phyloP scores from a whole-genome alignment of 2,329 filamentous ascomycete genomes.

The Phyllosticta citriasiana region DNA sequence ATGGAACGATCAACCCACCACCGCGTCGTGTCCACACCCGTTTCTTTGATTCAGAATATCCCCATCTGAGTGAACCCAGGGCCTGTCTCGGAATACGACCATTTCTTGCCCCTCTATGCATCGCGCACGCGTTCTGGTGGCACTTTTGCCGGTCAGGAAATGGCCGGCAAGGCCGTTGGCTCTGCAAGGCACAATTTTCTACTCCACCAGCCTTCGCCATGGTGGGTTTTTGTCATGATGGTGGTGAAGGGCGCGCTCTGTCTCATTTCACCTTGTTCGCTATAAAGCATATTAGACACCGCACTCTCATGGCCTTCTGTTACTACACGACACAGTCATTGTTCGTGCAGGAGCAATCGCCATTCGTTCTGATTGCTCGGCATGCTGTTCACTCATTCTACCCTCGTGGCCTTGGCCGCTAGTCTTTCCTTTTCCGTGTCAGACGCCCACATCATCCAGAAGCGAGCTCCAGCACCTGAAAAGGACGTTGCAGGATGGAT shows the following conservation, averaged over 20 bases:
- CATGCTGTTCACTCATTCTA: slow-evolving; percentile 25
- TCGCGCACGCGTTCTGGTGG: slow-evolving; percentile 9
- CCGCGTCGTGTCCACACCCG: background rate
- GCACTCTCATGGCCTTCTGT: background rate
- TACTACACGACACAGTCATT: slow-evolving; percentile 2
- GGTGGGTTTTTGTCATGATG: background rate
- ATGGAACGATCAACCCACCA: slow-evolving; percentile 5
- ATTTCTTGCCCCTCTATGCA: slow-evolving; percentile 5
- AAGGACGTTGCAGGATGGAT: background rate
- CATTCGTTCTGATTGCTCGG: slow-evolving; percentile 23
- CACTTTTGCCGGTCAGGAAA: slow-evolving; percentile 8
- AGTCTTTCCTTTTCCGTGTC: slow-evolving; percentile 20
- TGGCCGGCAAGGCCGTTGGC: slow-evolving; percentile 12
- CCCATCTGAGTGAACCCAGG: slow-evolving; percentile 1
- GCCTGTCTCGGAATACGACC: slow-evolving; percentile 2
- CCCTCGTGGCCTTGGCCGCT: slow-evolving; percentile 20
- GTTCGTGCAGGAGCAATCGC: slow-evolving; percentile 11
- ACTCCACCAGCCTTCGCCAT: background rate
- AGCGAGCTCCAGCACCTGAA: background rate
- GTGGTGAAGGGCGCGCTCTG: slow-evolving; percentile 2
- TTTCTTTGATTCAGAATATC: slow-evolving; percentile 9
- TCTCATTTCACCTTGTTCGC: slow-evolving; percentile 2
- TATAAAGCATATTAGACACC: slow-evolving; percentile 10
- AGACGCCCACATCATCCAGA: slow-evolving; percentile 6
- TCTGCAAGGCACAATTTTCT: slow-evolving; percentile 28